Percentiles rank a stretch among this genome's conserved stretches.
Conservation (phyloP, 2,329 filamentous ascomycete species). For the Apiospora kogelbergensis region DNA sequence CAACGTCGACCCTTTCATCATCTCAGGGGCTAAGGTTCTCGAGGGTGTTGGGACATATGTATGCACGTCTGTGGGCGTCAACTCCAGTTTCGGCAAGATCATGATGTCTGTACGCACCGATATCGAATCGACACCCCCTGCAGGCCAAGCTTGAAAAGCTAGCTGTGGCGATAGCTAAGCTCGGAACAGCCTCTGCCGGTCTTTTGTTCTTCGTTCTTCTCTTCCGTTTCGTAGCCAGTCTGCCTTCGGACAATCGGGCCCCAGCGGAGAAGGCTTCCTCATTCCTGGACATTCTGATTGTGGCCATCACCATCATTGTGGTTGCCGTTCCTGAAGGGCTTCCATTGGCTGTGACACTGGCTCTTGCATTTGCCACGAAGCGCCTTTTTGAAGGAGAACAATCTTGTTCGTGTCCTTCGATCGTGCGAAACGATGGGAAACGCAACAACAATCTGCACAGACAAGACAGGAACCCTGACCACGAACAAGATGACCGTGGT, state of each 20-base stretch:
- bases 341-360: constrained; percentile 67
- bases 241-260: constrained; percentile 48
- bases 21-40: constrained; percentile 56
- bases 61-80: constrained; percentile 53
- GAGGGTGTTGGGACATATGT: constrained; percentile 55
- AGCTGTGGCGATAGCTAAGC: constrained; percentile 50
- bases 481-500: constrained; percentile 78
- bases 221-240: constrained; percentile 70
- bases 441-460: constrained; percentile 74
- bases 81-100: constrained; percentile 55
- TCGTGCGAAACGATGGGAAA: constrained; percentile 74
- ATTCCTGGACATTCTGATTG: constrained; percentile 63
- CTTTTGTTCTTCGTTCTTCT: constrained; percentile 77
- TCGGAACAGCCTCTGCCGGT: constrained; percentile 65
- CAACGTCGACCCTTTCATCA: constrained; percentile 61
- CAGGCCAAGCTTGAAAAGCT: constrained; percentile 53
- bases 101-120: constrained; percentile 56
- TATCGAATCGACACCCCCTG: constrained; percentile 52
- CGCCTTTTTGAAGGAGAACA: constrained; percentile 69
- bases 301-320: constrained; percentile 65
- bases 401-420: constrained; percentile 65
- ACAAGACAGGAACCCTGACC: constrained; percentile 75
- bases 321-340: constrained; percentile 69
- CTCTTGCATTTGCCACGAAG: constrained; percentile 66
- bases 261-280: constrained; percentile 60